Evolutionary conservation across 164 flowering plant species (phyloP).

Genomic region (Annona cherimola): DNA sequence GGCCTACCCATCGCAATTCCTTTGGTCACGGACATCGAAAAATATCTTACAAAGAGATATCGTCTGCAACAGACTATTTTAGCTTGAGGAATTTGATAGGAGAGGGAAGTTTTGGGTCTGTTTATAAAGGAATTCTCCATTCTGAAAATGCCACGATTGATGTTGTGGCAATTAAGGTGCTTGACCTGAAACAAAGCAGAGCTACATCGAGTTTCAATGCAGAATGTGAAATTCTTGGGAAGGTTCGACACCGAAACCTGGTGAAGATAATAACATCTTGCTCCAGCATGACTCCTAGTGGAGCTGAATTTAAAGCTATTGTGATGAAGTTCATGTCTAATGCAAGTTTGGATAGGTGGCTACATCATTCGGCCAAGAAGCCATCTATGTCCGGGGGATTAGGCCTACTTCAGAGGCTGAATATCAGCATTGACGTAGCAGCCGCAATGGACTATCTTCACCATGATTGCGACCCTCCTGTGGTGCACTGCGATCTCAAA

Average conservation of each 20-base stretch:
- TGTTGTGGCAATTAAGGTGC: conserved; percentile 37
- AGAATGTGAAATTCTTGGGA: conserved; percentile 48
- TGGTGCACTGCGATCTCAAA: conserved; percentile 5
- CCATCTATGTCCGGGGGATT: background rate
- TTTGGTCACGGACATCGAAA: conserved; percentile 14
- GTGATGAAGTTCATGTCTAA: conserved; percentile 43
- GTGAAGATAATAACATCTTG: conserved; percentile 44
- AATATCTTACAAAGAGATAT: conserved; percentile 38
- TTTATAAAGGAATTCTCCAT: conserved; percentile 34
- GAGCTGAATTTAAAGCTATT: conserved; percentile 36
- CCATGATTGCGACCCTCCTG: conserved; percentile 3
- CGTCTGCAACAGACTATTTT: conserved; percentile 33
- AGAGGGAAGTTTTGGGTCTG: conserved; percentile 51
- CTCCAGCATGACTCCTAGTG: conserved; percentile 34
- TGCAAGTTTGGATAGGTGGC: conserved; percentile 50
- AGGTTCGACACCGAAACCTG: conserved; percentile 53
- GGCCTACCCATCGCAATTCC: background rate
- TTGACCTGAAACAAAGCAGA: conserved; percentile 19
- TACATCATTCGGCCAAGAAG: background rate
- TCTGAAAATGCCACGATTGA: conserved; percentile 5
- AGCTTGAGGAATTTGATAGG: conserved; percentile 36
- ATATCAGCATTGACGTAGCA: conserved; percentile 4
- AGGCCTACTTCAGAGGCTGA: background rate
- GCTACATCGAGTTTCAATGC: conserved; percentile 37
- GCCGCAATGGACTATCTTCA: conserved; percentile 2